phyloP scores from a whole-genome alignment of 129 eudicot species.

The carrot (Daucus carota) region DH1_v3.0 NC_030386.2:29777501-29778000 shows the following conservation, averaged over 20 bases:
- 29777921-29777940: conserved; percentile 88
- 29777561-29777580: neutral
- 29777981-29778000: conserved; percentile 94
- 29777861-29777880: conserved; percentile 44
- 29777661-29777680: too few relatives aligned
- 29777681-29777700: neutral
- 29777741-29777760: neutral
- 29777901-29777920: conserved; percentile 64
- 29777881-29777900: conserved; percentile 54
- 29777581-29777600: neutral
- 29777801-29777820: neutral
- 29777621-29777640: neutral
- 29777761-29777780: neutral
- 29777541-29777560: neutral
- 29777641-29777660: neutral
- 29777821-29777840: conserved; percentile 14
- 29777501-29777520: neutral
- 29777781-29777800: neutral
- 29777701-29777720: neutral
- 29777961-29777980: conserved; percentile 85
- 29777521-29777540: conserved; percentile 1
- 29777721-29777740: neutral
- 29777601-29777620: neutral
- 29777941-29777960: conserved; percentile 73
- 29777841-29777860: conserved; percentile 46